These are phyloP conservation scores for Sporothrix pallida DNA, from an alignment of 2,329 filamentous ascomycete genomes.

Conservation along the genomic window DNA sequence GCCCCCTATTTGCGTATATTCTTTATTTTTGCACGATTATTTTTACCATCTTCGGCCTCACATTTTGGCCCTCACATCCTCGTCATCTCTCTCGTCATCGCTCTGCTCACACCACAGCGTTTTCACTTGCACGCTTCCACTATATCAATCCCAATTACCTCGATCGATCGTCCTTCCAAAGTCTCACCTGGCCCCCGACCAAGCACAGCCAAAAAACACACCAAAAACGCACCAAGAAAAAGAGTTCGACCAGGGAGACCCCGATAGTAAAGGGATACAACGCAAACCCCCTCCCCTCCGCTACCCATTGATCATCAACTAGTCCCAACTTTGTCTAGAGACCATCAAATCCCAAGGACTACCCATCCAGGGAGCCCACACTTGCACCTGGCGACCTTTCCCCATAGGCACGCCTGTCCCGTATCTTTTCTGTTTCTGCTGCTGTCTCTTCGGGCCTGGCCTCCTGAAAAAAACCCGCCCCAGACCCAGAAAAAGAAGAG, in stretches of 20 bases:
- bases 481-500: background rate
- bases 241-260: constrained; percentile 29
- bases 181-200: constrained; percentile 24
- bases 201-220: constrained; percentile 2
- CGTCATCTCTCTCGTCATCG: too few relatives aligned
- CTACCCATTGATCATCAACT: constrained; percentile 37
- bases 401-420: constrained; percentile 35
- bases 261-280: constrained; percentile 24
- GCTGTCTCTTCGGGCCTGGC: background rate
- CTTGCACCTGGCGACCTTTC: constrained; percentile 38
- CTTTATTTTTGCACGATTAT: background rate
- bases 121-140: background rate
- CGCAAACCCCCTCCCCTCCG: constrained; percentile 24
- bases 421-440: constrained; percentile 31
- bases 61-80: background rate
- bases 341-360: constrained; percentile 31
- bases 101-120: background rate
- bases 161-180: constrained; percentile 12
- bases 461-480: constrained; percentile 28
- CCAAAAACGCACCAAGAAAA: constrained; percentile 21
- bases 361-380: constrained; percentile 14
- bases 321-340: constrained; percentile 39
- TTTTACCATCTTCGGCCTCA: background rate
- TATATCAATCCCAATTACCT: background rate
- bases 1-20: background rate